These are phyloP conservation scores for Aspergillus ellipticus DNA, from an alignment of 495 filamentous ascomycete genomes.

Conservation along the genomic window DNA sequence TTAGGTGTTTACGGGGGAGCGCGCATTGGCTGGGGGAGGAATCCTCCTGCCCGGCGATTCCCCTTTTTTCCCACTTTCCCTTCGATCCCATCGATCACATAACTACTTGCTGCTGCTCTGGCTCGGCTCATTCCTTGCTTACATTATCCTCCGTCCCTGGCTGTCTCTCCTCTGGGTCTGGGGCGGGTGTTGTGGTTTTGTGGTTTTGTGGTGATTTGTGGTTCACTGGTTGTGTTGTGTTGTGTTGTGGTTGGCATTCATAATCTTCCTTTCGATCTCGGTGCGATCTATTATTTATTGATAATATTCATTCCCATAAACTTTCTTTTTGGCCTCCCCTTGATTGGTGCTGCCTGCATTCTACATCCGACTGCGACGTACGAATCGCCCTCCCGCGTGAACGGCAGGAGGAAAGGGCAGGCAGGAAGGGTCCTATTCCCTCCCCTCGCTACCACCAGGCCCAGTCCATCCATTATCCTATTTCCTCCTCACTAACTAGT, in stretches of 20 bases:
- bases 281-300: background rate
- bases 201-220: background rate
- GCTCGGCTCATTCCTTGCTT: slow-evolving; percentile 26
- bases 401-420: too few species aligned
- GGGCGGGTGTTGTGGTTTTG: background rate
- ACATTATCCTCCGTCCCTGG: slow-evolving; percentile 12
- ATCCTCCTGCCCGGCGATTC: background rate
- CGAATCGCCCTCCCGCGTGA: too few species aligned
- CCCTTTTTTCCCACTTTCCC: slow-evolving; percentile 8
- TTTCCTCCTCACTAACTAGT: slow-evolving; percentile 6
- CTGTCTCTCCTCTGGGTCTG: background rate
- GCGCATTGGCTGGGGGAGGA: background rate
- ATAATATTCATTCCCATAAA: background rate
- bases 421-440: background rate
- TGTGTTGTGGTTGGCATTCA: background rate
- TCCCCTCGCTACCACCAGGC: background rate
- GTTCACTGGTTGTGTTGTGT: too few species aligned
- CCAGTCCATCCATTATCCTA: slow-evolving; percentile 13
- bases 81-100: slow-evolving; percentile 10
- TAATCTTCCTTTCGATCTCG: background rate
- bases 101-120: background rate
- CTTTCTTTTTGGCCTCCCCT: background rate
- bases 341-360: background rate
- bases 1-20: background rate
- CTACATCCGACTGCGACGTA: background rate